A percentile compares a stretch with the other conserved stretches of the same genome.
These are phyloP conservation scores for Syzygium aqueum DNA, from an alignment of 345 rosid genomes.

Conservation along the genomic window DNA sequence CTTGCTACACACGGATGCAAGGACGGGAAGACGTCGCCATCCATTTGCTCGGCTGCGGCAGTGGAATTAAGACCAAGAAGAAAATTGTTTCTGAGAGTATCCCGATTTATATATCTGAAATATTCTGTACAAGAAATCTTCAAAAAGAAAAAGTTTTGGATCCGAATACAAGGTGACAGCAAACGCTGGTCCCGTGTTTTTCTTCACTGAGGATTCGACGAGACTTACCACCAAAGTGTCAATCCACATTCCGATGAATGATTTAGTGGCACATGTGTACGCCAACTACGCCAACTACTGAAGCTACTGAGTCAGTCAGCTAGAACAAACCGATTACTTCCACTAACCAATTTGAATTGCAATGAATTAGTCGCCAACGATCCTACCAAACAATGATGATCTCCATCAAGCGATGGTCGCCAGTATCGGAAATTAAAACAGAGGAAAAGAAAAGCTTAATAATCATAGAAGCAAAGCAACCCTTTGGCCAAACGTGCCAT, in stretches of 20 bases:
- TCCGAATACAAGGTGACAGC: background rate
- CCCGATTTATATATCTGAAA: background rate
- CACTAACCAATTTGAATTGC: background rate
- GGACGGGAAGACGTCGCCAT: background rate
- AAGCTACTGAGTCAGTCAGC: background rate
- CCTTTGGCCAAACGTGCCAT: background rate
- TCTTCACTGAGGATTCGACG: background rate
- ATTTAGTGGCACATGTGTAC: background rate
- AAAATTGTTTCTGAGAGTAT: background rate
- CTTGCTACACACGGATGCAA: background rate
- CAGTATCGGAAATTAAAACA: background rate
- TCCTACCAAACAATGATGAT: background rate
- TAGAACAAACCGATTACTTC: background rate
- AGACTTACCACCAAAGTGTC: background rate
- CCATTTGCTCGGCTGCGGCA: background rate
- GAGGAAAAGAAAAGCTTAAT: background rate
- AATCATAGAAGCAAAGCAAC: background rate
- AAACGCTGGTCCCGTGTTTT: background rate
- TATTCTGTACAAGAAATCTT: background rate
- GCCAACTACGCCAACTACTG: background rate
- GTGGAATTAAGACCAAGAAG: background rate
- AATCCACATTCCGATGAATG: background rate
- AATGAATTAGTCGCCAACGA: background rate
- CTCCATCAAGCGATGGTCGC: background rate
- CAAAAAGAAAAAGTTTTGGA: background rate